Evolutionary conservation across 2,329 filamentous ascomycete genomes (phyloP), one percentile per base, ranked within the genome.

Genomic region (Aspergillus costaricaensis): DNA sequence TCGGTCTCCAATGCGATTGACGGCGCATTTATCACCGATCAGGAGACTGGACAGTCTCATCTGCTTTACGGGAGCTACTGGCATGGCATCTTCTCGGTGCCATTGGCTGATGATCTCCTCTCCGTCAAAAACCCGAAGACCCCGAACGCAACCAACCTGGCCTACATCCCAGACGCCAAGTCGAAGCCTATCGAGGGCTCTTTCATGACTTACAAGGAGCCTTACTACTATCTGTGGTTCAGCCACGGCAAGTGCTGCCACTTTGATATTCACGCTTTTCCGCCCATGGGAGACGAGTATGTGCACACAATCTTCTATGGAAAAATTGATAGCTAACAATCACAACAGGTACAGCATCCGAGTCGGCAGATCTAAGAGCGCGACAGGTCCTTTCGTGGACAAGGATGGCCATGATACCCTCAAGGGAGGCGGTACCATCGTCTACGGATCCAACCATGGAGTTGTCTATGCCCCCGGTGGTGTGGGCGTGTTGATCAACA

Each of bases 141-240:
- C 1, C 71, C 70, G 0, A 66, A 72, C 44, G 70, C 70, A 0
- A 63, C 63, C 32, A 71, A 76, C 27, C 67, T 77, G 54, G 70
- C 65, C 0, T 72, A 64, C 50, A 9, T 69, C 7, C 72, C 71
- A 3, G 8, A 57, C 2, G 25, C 43, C 3, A 62, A 60, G 12
- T 19, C 55, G 7, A 72, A 68, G 52, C 72, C 74, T 0, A 61
- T 70, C 17, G 76, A 78, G 55, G 76, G 75, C 0, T 68, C 70
- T 0, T 78, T 72, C 58, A 72, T 78, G 67, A 76, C 67, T 50
- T 78, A 70, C 25, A 66, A 62, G 5, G 65, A 67, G 3, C 72
- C 70, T 1, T 78, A 71, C 48, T 78, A 78, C 63, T 78, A 78
- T 61, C 39, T 69, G 19, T 78, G 76, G 75, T 76, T 75, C 51